Base-by-base conservation (phyloP, 2,329 filamentous ascomycete genomes). In the Neoarthrinium moseri region DNA sequence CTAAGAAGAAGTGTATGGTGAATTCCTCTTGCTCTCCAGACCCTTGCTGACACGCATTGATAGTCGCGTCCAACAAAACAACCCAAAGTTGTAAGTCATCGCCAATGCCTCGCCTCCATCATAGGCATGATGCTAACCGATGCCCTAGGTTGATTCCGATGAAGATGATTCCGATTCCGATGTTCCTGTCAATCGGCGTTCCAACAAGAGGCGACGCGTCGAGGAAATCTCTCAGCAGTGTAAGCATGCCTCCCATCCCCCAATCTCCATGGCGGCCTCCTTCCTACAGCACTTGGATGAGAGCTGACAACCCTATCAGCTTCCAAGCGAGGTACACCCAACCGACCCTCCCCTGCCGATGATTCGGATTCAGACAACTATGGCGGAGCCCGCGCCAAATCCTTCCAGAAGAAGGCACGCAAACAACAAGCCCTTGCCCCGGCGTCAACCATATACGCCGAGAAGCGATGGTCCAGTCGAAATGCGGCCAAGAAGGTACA, bases 391-490 rank as follows among this genome's bases (percentile, higher is more conserved):
- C 84, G 86, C 48, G 82, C 81, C 48, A 86, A 84, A 56, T 83
- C 75, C 46, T 68, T 75, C 32, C 84, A 80, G 53, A 94, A 91
- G 70, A 91, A 89, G 64, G 88, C 89, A 50, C 87, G 86, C 45
- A 83, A 86, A 50, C 81, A 87, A 61, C 75, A 85, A 47, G 80
- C 44, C 23, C 59, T 90, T 62, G 78, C 83, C 20, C 80, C 85
- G 57, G 79, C 83, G 11, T 78, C 81, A 32, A 78, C 87, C 6
- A 75, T 83, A 5, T 80, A 86, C 56, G 80, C 81, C 47, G 91
- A 96, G 70, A 89, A 96, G 61, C 87, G 92, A 53, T 96, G 95
- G 80, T 96, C 91, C 6, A 94, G 86, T 44, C 81, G 92, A 49
- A 87, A 89, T 52, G 89, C 90, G 44, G 87, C 87, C 12, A 89